These are phyloP conservation scores for Agaricus bisporus DNA, from an alignment of 768 basidiomycete species.

Conservation along the genomic window DNA sequence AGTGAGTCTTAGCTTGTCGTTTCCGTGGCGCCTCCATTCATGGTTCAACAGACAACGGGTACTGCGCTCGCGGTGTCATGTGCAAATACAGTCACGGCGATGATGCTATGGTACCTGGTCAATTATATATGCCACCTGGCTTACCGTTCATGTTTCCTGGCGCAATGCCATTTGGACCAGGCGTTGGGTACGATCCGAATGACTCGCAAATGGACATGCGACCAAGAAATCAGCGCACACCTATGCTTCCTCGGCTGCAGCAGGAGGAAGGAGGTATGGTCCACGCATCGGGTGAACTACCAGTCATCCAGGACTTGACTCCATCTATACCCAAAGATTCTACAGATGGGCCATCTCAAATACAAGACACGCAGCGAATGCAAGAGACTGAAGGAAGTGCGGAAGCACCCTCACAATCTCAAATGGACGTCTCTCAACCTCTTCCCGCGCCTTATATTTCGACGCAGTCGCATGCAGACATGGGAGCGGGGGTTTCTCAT, in stretches of 20 bases:
- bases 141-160: slow-evolving; percentile 67
- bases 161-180: slow-evolving; percentile 49
- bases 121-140: slow-evolving; percentile 52
- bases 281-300: slow-evolving; percentile 62
- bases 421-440: slow-evolving; percentile 1
- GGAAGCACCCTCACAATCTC: slow-evolving; percentile 1
- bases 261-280: slow-evolving; percentile 44
- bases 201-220: slow-evolving; percentile 80
- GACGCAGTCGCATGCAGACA: slow-evolving; percentile 25
- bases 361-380: slow-evolving; percentile 6
- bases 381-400: slow-evolving; percentile 11
- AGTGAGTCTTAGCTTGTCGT: slow-evolving; percentile 46
- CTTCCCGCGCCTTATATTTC: slow-evolving; percentile 10
- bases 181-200: slow-evolving; percentile 62
- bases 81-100: slow-evolving; percentile 95
- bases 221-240: slow-evolving; percentile 43
- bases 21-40: slow-evolving; percentile 4
- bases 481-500: slow-evolving; percentile 17
- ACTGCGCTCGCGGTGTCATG: slow-evolving; percentile 79
- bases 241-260: slow-evolving; percentile 49
- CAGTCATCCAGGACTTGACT: slow-evolving; percentile 80
- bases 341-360: slow-evolving; percentile 21
- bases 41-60: slow-evolving; percentile 67
- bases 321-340: slow-evolving; percentile 37
- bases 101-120: slow-evolving; percentile 73